phyloP scores from a whole-genome alignment of 495 filamentous ascomycete genomes.

The Aspergillus nidulans region DNA sequence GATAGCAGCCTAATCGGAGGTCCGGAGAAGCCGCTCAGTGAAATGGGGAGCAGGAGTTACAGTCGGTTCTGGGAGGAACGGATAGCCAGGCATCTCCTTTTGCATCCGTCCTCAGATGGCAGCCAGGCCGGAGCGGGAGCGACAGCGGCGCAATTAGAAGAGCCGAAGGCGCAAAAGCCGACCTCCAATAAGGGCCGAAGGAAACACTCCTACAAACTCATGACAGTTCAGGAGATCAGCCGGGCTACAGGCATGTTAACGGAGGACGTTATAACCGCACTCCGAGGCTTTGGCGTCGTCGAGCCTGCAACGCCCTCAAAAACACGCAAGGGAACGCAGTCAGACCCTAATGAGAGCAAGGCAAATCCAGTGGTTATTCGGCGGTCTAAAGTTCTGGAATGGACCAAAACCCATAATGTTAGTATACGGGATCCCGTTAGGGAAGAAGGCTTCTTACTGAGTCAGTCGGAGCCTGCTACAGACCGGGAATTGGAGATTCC shows the following conservation, averaged over 20 bases:
- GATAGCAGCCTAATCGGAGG: conserved; percentile 69
- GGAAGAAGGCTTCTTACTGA: conserved; percentile 47
- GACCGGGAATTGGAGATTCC: conserved; percentile 6
- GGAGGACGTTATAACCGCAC: conserved; percentile 75
- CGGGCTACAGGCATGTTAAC: conserved; percentile 70
- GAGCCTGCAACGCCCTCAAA: conserved; percentile 52
- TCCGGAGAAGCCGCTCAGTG: conserved; percentile 87
- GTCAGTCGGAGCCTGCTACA: conserved; percentile 23
- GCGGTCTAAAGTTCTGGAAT: conserved; percentile 45
- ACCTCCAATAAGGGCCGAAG: conserved; percentile 22
- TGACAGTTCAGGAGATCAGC: conserved; percentile 55
- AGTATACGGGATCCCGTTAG: conserved; percentile 44
- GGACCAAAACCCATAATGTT: conserved; percentile 35
- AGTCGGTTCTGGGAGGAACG: conserved; percentile 78
- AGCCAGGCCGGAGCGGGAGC: conserved; percentile 13
- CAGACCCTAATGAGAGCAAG: conserved; percentile 26
- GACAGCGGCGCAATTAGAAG: conserved; percentile 17
- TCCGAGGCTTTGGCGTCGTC: conserved; percentile 72
- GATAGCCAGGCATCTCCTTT: conserved; percentile 58
- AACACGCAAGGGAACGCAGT: conserved; percentile 30
- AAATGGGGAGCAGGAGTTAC: conserved; percentile 76
- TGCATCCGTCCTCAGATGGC: conserved; percentile 30
- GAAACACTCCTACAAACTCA: conserved; percentile 31
- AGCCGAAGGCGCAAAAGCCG: conserved; percentile 23
- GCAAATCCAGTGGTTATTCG: conserved; percentile 31